Evolutionary conservation across 2,329 filamentous ascomycete species (phyloP), one percentile per base, ranked within the genome.

Genomic region (Calonectria naviculata): DNA sequence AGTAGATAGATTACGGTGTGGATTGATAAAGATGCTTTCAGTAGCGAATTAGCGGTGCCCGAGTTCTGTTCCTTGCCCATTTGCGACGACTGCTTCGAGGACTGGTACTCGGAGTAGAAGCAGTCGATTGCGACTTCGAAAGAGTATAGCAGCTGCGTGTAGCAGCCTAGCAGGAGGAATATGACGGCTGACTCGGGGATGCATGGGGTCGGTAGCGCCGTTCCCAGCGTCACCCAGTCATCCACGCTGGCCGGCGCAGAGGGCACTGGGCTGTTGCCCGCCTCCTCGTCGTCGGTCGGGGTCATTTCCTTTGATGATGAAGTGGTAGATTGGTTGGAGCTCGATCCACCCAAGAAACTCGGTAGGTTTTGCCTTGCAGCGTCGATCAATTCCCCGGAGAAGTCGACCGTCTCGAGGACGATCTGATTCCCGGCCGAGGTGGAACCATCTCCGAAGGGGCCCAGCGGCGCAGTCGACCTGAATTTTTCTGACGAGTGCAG

Each of bases 341-440:
- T 56, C 52, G 31, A 12, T 12, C 12, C 24, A 21, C 21, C 42
- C 31, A 58, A 56, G 60, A 69, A 49, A n/a, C 56, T 62, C 4
- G 70, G 70, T 24, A 72, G 13, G 62, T 56, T 54, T 52, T 72
- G 66, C 6, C 70, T 56, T 7, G 70, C 66, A 56, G 65, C 68
- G 41, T 69, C 67, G 56, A 72, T 72, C 52, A 72, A 41, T 49
- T 72, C 70, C 21, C 70, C 70, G 4, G 70, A 69, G 44, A 72
- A 72, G 56, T 72, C 70, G 56, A 72, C 70, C 17, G 65, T 61
- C 36, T 72, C 66, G 24, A 67, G 62, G 17, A 67, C 63, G 21
- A 72, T 69, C 26, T 66, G 54, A 36, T 68, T 61, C 13, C 67
- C 63, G 41, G 26, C 31, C 5, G 52, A 54, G 10, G 66, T 34